Evolutionary conservation across 1,139 yeast species (phyloP).

Genomic region (Suhomyces bolitotheri): DNA sequence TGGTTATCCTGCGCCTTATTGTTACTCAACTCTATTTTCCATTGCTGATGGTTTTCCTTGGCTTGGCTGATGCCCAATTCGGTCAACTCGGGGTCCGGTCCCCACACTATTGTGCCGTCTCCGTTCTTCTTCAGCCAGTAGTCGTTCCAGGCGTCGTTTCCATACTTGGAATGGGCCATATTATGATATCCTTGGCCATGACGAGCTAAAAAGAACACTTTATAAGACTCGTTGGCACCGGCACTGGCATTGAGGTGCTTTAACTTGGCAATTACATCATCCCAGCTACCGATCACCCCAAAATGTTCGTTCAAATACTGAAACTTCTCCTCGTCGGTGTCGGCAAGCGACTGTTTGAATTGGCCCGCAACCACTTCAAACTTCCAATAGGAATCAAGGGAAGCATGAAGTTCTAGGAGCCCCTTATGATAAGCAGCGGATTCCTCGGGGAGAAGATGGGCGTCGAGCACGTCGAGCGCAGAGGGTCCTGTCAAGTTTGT

Average conservation of each 20-base stretch:
- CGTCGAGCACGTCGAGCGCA: conserved; percentile 17
- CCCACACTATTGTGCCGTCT: conserved; percentile 48
- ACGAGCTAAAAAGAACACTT: conserved; percentile 43
- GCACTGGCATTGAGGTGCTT: conserved; percentile 30
- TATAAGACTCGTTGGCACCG: conserved; percentile 27
- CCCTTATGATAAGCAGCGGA: conserved; percentile 10
- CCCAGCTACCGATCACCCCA: conserved; percentile 38
- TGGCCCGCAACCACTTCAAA: conserved; percentile 39
- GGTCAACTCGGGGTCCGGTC: conserved; percentile 49
- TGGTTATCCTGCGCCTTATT: conserved; percentile 26
- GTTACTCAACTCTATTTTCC: conserved; percentile 18
- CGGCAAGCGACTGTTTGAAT: conserved; percentile 39
- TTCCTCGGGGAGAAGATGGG: conserved; percentile 14
- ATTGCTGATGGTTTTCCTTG: conserved; percentile 22
- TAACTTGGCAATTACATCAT: conserved; percentile 26
- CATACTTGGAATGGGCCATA: conserved; percentile 43
- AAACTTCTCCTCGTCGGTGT: conserved; percentile 40
- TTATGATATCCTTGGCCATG: conserved; percentile 52
- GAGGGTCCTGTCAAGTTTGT: conserved; percentile 14
- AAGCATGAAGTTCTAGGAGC: conserved; percentile 7
- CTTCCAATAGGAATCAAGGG: conserved; percentile 26
- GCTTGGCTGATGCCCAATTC: conserved; percentile 44
- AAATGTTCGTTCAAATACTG: conserved; percentile 43
- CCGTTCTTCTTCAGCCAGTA: conserved; percentile 46
- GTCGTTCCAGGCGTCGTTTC: conserved; percentile 45